Evolutionary conservation across 73 alveolate genomes (phyloP).

Genomic region (Uronychia setigera): DNA sequence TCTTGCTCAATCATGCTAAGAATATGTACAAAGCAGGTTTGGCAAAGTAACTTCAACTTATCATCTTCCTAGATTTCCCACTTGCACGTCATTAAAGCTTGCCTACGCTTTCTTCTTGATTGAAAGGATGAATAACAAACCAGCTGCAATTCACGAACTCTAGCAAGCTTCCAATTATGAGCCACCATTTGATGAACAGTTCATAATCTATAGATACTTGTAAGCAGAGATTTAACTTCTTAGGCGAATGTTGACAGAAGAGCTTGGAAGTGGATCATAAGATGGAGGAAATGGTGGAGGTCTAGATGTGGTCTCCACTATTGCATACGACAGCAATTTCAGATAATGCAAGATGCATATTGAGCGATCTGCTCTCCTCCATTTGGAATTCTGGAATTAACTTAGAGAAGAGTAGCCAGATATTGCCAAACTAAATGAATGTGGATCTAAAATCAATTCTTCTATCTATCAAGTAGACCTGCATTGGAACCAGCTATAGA

Average conservation of each 20-base stretch:
- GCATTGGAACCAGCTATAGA: slow-evolving; percentile 80
- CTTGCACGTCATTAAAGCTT: slow-evolving; percentile 75
- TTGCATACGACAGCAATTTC: slow-evolving; percentile 81
- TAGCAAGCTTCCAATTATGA: slow-evolving; percentile 64
- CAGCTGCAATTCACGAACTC: slow-evolving; percentile 83
- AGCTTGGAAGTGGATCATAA: slow-evolving; percentile 31
- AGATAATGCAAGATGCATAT: slow-evolving; percentile 73
- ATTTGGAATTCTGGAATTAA: slow-evolving; percentile 89
- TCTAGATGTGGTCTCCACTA: slow-evolving; percentile 74
- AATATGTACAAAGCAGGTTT: slow-evolving; percentile 79
- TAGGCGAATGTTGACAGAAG: slow-evolving; percentile 23
- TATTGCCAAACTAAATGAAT: slow-evolving; percentile 79
- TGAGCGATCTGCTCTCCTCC: slow-evolving; percentile 74
- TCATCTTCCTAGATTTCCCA: slow-evolving; percentile 83
- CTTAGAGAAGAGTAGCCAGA: slow-evolving; percentile 88
- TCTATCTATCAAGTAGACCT: slow-evolving; percentile 74
- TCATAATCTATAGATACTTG: slow-evolving; percentile 81
- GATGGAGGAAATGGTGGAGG: slow-evolving; percentile 73
- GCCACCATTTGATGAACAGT: slow-evolving; percentile 93
- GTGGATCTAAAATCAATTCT: slow-evolving; percentile 83
- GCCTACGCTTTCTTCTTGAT: slow-evolving; percentile 89
- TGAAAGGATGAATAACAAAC: slow-evolving; percentile 88
- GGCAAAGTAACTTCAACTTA: slow-evolving; percentile 30
- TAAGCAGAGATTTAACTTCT: slow-evolving; percentile 18
- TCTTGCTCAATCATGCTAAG: slow-evolving; percentile 43